Conservation (phyloP, 2,329 filamentous ascomycete species). For the Hirsutella rhossiliensis region DNA sequence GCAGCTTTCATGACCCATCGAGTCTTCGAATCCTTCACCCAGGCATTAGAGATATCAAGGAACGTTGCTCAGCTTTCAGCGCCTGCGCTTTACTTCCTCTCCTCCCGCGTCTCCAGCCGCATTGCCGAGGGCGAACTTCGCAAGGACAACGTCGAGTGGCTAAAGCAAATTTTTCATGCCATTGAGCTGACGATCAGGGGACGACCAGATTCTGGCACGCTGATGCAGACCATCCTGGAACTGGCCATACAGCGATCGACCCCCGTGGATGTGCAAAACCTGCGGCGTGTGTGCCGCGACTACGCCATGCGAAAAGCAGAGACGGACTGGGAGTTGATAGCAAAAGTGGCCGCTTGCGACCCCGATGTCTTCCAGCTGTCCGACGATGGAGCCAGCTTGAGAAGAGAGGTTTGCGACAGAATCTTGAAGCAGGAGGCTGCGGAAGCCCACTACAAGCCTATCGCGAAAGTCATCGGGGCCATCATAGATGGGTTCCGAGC, state of each 20-base stretch:
- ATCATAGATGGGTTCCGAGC: conserved; percentile 32
- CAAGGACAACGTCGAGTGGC: conserved; percentile 25
- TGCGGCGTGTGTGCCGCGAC: conserved; percentile 28
- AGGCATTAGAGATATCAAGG: conserved; percentile 26
- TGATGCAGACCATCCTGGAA: conserved; percentile 19
- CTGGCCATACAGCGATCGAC: conserved; percentile 17
- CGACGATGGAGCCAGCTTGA: conserved; percentile 24
- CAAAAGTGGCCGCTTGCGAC: conserved; percentile 29
- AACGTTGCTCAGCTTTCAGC: conserved; percentile 22
- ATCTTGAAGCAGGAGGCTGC: conserved; percentile 12
- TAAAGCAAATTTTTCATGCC: conserved; percentile 21
- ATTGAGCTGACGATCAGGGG: conserved; percentile 15
- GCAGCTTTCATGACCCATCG: conserved; percentile 31
- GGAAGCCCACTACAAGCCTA: conserved; percentile 9
- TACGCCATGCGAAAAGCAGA: conserved; percentile 24
- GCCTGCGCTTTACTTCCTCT: conserved; percentile 33
- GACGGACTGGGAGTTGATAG: conserved; percentile 31
- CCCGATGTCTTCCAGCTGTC: conserved; percentile 33
- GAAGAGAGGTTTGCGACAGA: conserved; percentile 26
- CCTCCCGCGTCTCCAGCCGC: conserved; percentile 14
- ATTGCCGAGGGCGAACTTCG: conserved; percentile 15
- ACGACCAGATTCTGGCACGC: conserved; percentile 11
- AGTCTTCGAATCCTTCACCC: conserved; percentile 27
- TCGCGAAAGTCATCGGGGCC: conserved; percentile 25
- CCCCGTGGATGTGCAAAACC: conserved; percentile 24